These are phyloP conservation scores for Mycosarcoma mackinlayi DNA, from an alignment of 1,284 basidiomycete species.

Conservation along the genomic window DNA sequence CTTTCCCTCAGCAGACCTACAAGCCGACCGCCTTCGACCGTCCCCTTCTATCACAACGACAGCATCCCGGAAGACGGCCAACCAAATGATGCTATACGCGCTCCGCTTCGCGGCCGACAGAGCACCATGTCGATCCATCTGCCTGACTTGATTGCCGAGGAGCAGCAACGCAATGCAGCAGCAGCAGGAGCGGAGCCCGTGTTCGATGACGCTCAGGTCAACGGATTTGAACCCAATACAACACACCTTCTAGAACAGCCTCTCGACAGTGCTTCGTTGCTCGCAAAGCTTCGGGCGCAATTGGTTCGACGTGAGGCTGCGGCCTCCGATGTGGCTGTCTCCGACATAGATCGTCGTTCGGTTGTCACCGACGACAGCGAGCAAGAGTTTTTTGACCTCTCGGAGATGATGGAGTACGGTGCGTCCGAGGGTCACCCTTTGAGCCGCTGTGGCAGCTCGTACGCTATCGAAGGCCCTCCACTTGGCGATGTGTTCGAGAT, in stretches of 20 bases:
- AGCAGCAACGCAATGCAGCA: conserved; percentile 45
- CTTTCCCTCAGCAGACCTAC: conserved; percentile 42
- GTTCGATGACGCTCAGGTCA: conserved; percentile 6
- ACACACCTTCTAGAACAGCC: conserved; percentile 36
- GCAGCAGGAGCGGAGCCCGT: conserved; percentile 9
- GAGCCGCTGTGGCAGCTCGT: conserved; percentile 32
- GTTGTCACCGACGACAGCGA: conserved; percentile 36
- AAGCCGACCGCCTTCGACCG: conserved; percentile 46
- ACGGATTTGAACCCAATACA: conserved; percentile 22
- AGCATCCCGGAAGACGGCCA: conserved; percentile 47
- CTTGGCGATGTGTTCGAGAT: conserved; percentile 59
- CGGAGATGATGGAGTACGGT: conserved; percentile 58
- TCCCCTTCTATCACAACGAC: conserved; percentile 34
- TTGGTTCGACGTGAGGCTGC: conserved; percentile 44
- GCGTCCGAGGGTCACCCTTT: conserved; percentile 33
- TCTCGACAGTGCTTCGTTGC: conserved; percentile 38
- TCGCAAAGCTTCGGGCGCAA: conserved; percentile 44
- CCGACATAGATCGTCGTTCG: conserved; percentile 34
- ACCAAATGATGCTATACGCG: conserved; percentile 10
- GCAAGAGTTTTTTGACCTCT: conserved; percentile 56
- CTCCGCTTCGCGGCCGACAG: conserved; percentile 35
- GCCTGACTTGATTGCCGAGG: conserved; percentile 42
- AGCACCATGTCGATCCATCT: conserved; percentile 42
- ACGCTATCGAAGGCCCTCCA: conserved; percentile 25
- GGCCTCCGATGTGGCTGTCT: conserved; percentile 31